Evolutionary conservation across 78 protist genomes (phyloP).

Genomic region (Isochrysis galbana): DNA sequence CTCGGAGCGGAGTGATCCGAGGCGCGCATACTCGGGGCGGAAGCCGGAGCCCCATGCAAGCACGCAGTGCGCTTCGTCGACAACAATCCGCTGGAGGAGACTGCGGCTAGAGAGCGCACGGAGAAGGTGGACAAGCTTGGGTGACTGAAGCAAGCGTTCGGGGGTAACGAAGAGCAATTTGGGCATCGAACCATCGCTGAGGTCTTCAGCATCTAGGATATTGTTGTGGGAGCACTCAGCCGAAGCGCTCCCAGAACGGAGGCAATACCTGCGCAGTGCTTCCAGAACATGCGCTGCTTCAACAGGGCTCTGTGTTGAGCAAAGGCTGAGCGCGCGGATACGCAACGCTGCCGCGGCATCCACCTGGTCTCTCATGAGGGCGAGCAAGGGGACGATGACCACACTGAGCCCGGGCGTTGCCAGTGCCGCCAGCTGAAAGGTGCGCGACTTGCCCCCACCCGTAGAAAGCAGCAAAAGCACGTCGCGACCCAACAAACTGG

Average conservation of each 20-base stretch:
- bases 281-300: background rate
- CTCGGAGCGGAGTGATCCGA: constrained; percentile 27
- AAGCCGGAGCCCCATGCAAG: constrained; percentile 97
- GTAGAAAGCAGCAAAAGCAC: constrained; percentile 95
- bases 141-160: constrained; percentile 50
- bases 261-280: background rate
- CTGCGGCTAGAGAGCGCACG: background rate
- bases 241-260: background rate
- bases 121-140: background rate
- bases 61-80: constrained; percentile 98
- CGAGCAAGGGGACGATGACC: constrained; percentile 94
- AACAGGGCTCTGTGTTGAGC: background rate
- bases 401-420: constrained; percentile 69
- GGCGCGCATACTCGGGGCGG: constrained; percentile 81
- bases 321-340: background rate
- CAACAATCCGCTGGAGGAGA: constrained; percentile 61
- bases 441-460: constrained; percentile 98
- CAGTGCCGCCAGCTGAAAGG: constrained; percentile 73
- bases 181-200: background rate
- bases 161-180: constrained; percentile 70
- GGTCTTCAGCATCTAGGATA: background rate
- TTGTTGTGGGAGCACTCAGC: background rate
- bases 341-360: background rate
- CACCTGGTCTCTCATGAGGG: constrained; percentile 95
- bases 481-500: constrained; percentile 45